Conservation (phyloP, 2,329 filamentous ascomycete species). For the Talaromyces piceae region DNA sequence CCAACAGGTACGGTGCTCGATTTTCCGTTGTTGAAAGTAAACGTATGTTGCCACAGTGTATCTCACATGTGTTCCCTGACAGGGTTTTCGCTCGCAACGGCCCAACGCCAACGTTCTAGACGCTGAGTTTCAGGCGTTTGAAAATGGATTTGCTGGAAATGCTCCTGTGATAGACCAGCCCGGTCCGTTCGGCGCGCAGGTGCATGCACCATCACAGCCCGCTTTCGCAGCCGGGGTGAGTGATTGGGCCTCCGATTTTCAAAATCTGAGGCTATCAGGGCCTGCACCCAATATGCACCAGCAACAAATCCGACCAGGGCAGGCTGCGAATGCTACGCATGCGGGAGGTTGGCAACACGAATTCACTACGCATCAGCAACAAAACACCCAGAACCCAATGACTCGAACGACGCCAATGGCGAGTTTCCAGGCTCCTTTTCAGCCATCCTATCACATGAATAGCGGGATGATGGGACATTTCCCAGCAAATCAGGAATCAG, state of each 20-base stretch:
- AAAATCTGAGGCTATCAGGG: conserved; percentile 35
- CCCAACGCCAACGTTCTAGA: conserved; percentile 51
- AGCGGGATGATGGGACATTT: conserved; percentile 16
- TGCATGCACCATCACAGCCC: conserved; percentile 17
- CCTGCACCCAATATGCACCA: conserved; percentile 40
- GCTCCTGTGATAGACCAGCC: conserved; percentile 34
- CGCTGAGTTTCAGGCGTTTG: conserved; percentile 63
- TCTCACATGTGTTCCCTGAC: conserved; percentile 5
- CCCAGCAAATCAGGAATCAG: conserved; percentile 19
- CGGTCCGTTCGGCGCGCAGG: conserved; percentile 20
- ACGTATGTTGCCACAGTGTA: background rate
- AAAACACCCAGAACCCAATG: conserved; percentile 18
- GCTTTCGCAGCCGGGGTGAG: conserved; percentile 13
- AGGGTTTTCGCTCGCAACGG: conserved; percentile 58
- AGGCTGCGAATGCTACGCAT: conserved; percentile 21
- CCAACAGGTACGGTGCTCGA: conserved; percentile 38
- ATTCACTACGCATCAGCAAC: conserved; percentile 42
- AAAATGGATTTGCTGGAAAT: conserved; percentile 32
- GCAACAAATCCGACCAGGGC: conserved; percentile 38
- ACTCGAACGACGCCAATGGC: conserved; percentile 16
- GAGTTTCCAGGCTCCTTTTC: conserved; percentile 25
- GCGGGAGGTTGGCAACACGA: conserved; percentile 53
- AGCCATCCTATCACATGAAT: conserved; percentile 20
- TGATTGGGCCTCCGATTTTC: conserved; percentile 43
- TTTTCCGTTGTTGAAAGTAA: background rate